Conservation (phyloP, 768 basidiomycete species). For the Russula sp. region DNA sequence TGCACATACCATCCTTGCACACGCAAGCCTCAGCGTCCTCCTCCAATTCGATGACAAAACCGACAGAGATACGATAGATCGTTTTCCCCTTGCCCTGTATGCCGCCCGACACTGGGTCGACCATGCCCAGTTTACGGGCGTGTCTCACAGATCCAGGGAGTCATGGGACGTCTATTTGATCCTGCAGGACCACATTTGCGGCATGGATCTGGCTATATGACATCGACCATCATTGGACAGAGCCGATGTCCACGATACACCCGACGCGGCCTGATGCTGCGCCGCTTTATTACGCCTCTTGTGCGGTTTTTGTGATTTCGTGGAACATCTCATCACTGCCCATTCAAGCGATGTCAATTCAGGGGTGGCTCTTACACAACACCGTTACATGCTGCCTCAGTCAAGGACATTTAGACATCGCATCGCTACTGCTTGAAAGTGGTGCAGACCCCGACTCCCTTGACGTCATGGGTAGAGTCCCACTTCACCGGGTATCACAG, state of each 20-base stretch:
- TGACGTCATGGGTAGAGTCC: background rate
- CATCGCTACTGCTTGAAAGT: background rate
- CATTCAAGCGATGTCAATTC: background rate
- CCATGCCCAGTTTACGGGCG: background rate
- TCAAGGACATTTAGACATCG: background rate
- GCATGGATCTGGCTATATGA: background rate
- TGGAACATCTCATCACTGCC: background rate
- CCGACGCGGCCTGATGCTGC: background rate
- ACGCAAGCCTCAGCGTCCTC: too few species aligned
- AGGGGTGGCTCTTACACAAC: background rate
- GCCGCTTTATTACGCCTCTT: conserved; percentile 2
- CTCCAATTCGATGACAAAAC: too few species aligned
- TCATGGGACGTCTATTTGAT: background rate
- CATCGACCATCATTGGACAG: background rate
- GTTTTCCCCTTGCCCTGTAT: too few species aligned
- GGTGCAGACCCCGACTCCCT: background rate
- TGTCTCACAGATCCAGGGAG: background rate
- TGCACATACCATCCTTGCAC: background rate
- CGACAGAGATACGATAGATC: too few species aligned
- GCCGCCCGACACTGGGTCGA: background rate
- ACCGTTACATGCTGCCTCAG: background rate
- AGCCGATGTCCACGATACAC: background rate
- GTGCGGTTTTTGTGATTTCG: background rate
- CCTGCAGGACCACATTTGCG: background rate
- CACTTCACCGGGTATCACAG: background rate